Evolutionary conservation across 164 flowering plant species (phyloP).

Genomic region (Sextonia rubra): DNA sequence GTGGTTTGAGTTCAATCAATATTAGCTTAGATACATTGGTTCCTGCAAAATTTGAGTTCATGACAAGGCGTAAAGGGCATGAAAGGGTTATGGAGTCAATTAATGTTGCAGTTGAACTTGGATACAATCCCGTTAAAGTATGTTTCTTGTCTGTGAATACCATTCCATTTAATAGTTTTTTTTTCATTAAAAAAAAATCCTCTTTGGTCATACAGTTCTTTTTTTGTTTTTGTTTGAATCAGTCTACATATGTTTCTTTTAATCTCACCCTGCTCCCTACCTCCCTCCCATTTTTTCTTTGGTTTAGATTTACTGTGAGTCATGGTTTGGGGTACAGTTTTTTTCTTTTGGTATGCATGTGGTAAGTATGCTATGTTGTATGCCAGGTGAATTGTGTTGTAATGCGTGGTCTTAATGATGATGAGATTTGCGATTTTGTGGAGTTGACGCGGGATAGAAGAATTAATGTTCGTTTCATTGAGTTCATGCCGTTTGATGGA

Average conservation of each 20-base stretch:
- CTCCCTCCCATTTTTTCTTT: neutral
- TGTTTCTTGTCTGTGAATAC: slow-evolving; percentile 4
- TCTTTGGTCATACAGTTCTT: neutral
- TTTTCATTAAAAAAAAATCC: neutral
- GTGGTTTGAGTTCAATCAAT: slow-evolving; percentile 71
- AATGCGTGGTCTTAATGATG: slow-evolving; percentile 96
- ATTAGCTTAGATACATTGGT: slow-evolving; percentile 93
- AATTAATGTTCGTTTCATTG: slow-evolving; percentile 86
- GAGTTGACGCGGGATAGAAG: slow-evolving; percentile 82
- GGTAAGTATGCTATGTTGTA: neutral
- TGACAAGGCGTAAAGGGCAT: slow-evolving; percentile 93
- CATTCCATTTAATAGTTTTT: neutral
- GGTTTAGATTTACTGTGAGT: neutral
- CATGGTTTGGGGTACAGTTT: neutral
- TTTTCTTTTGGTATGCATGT: neutral
- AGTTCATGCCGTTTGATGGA: slow-evolving; percentile 99
- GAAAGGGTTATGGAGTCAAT: slow-evolving; percentile 81
- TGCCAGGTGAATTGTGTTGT: slow-evolving; percentile 89
- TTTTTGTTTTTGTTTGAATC: neutral
- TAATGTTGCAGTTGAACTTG: slow-evolving; percentile 67
- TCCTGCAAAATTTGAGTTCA: slow-evolving; percentile 91
- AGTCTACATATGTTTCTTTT: too few relatives aligned
- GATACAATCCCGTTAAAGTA: slow-evolving; percentile 92
- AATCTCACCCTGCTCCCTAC: too few relatives aligned
- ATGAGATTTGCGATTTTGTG: slow-evolving; percentile 93